Percentiles rank a stretch among this genome's conserved stretches.
These are phyloP conservation scores for Pseudonitzschia pungens DNA, from an alignment of 108 stramenopile genomes.

Conservation along the genomic window DNA sequence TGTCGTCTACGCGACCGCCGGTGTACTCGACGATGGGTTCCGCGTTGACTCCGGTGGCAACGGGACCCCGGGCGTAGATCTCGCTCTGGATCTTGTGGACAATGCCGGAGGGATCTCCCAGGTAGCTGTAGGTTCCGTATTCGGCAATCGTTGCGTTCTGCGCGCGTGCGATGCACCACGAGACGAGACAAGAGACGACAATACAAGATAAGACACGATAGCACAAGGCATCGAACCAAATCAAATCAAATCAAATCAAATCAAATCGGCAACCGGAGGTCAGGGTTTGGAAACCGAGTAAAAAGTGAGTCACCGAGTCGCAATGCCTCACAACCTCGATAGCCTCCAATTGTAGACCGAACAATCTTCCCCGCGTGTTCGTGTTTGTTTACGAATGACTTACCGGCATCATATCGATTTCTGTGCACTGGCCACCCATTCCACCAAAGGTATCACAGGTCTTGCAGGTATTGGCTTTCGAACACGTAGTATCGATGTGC, in stretches of 20 bases:
- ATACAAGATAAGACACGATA: no score
- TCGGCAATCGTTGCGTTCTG: conserved; percentile 85
- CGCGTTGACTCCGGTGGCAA: conserved; percentile 66
- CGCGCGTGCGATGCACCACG: conserved; percentile 21
- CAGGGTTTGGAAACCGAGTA: no score
- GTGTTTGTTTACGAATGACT: neutral
- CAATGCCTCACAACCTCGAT: no score
- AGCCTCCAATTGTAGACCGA: no score
- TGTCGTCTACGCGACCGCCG: conserved; percentile 65
- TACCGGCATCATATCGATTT: conserved; percentile 41
- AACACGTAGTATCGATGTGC: conserved; percentile 74
- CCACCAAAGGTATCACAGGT: conserved; percentile 56
- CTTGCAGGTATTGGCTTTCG: conserved; percentile 65
- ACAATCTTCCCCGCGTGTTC: no score
- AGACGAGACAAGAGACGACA: no score
- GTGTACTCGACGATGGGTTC: conserved; percentile 73
- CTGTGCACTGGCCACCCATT: conserved; percentile 47
- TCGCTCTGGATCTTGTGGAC: conserved; percentile 84
- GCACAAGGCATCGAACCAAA: no score
- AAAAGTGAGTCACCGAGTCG: no score
- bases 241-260: no score
- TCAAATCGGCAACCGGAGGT: no score
- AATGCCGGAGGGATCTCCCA: conserved; percentile 40
- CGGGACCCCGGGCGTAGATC: conserved; percentile 85
- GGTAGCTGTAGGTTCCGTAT: conserved; percentile 78